Evolutionary conservation across 164 flowering plant genomes (phyloP).

Genomic region (Protea cynaroides): DNA sequence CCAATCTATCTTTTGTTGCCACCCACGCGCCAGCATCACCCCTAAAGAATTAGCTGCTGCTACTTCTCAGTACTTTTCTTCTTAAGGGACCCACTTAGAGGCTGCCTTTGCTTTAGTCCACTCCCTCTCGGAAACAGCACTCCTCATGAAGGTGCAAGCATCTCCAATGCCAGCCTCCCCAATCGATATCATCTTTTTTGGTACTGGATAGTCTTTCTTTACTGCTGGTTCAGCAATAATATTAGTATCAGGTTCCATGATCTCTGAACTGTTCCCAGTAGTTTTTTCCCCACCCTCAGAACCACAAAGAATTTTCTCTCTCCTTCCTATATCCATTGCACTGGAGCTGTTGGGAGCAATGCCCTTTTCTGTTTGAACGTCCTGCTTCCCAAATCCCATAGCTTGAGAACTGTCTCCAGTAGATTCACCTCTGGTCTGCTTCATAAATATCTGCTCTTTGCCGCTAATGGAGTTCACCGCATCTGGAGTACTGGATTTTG

Average conservation of each 20-base stretch:
- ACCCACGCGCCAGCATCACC: too few species aligned
- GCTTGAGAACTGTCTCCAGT: constrained; percentile 7
- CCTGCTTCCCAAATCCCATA: constrained; percentile 12
- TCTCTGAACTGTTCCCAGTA: constrained; percentile 4
- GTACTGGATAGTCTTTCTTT: constrained; percentile 9
- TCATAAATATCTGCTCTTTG: constrained; percentile 4
- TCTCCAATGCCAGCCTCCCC: constrained; percentile 24
- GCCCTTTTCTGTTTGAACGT: neutral
- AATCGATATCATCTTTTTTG: constrained; percentile 6
- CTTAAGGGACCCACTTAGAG: constrained; percentile 43
- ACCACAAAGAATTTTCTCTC: constrained; percentile 4
- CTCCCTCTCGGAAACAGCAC: constrained; percentile 56
- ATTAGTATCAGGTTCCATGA: constrained; percentile 8
- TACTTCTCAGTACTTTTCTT: constrained; percentile 26
- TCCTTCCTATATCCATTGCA: constrained; percentile 1
- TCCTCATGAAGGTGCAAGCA: constrained; percentile 62
- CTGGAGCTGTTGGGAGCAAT: constrained; percentile 2
- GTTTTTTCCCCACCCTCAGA: neutral
- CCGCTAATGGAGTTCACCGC: neutral
- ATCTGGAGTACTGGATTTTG: constrained; percentile 8
- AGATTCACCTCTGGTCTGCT: constrained; percentile 6
- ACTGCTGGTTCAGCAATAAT: neutral
- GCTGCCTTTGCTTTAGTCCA: constrained; percentile 61
- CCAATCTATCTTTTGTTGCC: too few species aligned
- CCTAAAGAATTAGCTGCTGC: neutral